Percentiles rank a stretch among this genome's conserved stretches.
phyloP scores from a whole-genome alignment of 441 rosid genomes.

The Adansonia rubrostipa region DNA sequence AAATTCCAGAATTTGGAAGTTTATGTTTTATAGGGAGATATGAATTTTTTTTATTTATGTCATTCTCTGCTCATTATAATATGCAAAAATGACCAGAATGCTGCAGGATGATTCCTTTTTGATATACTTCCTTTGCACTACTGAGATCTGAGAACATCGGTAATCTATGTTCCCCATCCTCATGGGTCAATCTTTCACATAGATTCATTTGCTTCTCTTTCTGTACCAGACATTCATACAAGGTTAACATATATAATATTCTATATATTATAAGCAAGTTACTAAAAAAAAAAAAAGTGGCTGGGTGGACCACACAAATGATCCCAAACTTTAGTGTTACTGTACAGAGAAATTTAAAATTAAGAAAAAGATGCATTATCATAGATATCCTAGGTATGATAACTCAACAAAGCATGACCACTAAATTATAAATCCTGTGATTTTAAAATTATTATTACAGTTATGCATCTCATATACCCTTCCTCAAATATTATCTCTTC shows the following conservation, averaged over 20 bases:
- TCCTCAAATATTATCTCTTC: too few relatives aligned
- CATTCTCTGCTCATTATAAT: not conserved
- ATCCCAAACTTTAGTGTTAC: not conserved
- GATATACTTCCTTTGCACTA: not conserved
- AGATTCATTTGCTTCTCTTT: not conserved
- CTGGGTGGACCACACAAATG: not conserved
- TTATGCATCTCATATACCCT: too few relatives aligned
- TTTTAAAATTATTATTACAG: too few relatives aligned
- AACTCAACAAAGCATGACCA: too few relatives aligned
- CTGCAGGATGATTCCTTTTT: not conserved
- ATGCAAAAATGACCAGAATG: not conserved
- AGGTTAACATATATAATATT: conserved; percentile 5
- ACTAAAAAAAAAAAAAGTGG: not conserved
- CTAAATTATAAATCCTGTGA: too few relatives aligned
- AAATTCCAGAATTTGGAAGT: not conserved
- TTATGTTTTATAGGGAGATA: not conserved
- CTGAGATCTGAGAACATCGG: not conserved
- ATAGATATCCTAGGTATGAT: not conserved
- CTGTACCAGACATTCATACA: not conserved
- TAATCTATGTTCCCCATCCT: not conserved
- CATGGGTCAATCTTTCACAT: not conserved
- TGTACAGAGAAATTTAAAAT: not conserved
- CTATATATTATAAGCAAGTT: not conserved
- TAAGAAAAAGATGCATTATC: not conserved
- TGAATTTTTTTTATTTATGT: not conserved